Evolutionary conservation across 495 filamentous ascomycete genomes (phyloP).

Genomic region (Podospora anserina): DNA sequence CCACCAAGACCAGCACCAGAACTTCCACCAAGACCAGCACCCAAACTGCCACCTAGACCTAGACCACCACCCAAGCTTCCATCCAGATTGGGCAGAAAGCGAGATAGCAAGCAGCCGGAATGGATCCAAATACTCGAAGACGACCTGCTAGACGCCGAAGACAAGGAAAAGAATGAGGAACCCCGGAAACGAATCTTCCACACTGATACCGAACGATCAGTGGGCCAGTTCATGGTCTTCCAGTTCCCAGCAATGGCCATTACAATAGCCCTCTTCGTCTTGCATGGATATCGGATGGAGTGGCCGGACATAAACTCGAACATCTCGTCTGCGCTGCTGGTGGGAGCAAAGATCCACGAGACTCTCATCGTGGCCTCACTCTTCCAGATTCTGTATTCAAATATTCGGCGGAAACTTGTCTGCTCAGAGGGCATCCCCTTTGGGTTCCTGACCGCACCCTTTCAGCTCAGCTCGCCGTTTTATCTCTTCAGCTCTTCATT

Average conservation of each 20-base stretch:
- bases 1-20: no score
- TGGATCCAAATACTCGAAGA: no score
- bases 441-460: neutral
- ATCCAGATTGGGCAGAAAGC: no score
- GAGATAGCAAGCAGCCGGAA: no score
- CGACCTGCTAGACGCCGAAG: neutral
- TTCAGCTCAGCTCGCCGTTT: slow-evolving; percentile 5
- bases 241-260: neutral
- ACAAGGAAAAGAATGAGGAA: neutral
- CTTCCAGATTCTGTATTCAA: slow-evolving; percentile 2
- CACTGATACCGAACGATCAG: neutral
- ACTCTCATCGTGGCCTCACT: slow-evolving; percentile 4
- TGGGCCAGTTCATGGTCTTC: neutral
- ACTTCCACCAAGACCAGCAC: no score
- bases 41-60: no score
- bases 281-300: neutral
- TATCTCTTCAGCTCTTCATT: slow-evolving; percentile 7
- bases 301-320: neutral
- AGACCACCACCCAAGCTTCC: no score
- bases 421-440: neutral
- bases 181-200: neutral
- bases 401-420: slow-evolving; percentile 4
- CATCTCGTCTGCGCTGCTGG: neutral
- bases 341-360: slow-evolving; percentile 7
- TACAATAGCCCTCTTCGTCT: neutral